These are phyloP conservation scores for Lecanicillium sp. DNA, from an alignment of 2,329 filamentous ascomycete genomes.

Conservation along the genomic window DNA sequence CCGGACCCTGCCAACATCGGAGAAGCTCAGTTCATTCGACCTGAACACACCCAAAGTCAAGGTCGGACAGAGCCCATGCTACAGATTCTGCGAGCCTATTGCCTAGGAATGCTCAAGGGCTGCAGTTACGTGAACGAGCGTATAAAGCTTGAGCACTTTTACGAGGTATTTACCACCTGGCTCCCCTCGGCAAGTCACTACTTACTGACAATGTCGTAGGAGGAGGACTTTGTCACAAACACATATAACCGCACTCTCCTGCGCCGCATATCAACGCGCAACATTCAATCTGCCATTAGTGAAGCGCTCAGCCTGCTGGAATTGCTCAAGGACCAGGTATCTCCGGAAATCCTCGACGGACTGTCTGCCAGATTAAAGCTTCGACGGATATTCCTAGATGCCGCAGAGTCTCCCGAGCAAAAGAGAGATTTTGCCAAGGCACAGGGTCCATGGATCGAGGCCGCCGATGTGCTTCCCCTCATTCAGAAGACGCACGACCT, in stretches of 20 bases:
- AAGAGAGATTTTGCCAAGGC: slow-evolving; percentile 40
- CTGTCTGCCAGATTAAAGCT: slow-evolving; percentile 61
- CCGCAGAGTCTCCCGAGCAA: slow-evolving; percentile 43
- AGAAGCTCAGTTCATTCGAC: slow-evolving; percentile 56
- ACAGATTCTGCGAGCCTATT: slow-evolving; percentile 74
- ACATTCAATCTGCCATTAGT: slow-evolving; percentile 50
- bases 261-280: slow-evolving; percentile 50
- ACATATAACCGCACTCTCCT: slow-evolving; percentile 79
- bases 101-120: slow-evolving; percentile 74
- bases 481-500: slow-evolving; percentile 57
- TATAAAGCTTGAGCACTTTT: slow-evolving; percentile 79
- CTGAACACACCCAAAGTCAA: slow-evolving; percentile 26
- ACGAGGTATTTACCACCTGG: slow-evolving; percentile 55
- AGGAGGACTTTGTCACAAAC: slow-evolving; percentile 94
- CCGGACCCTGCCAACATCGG: slow-evolving; percentile 58
- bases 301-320: slow-evolving; percentile 49
- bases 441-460: slow-evolving; percentile 46
- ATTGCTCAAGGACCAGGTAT: slow-evolving; percentile 32
- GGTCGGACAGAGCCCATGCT: slow-evolving; percentile 41
- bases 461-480: slow-evolving; percentile 43
- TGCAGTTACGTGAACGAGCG: slow-evolving; percentile 73
- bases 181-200: too few relatives aligned
- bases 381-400: slow-evolving; percentile 55
- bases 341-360: slow-evolving; percentile 43
- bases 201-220: slow-evolving; percentile 41